Conservation (phyloP, 768 basidiomycete species). For the Suillus tomentosus region DNA sequence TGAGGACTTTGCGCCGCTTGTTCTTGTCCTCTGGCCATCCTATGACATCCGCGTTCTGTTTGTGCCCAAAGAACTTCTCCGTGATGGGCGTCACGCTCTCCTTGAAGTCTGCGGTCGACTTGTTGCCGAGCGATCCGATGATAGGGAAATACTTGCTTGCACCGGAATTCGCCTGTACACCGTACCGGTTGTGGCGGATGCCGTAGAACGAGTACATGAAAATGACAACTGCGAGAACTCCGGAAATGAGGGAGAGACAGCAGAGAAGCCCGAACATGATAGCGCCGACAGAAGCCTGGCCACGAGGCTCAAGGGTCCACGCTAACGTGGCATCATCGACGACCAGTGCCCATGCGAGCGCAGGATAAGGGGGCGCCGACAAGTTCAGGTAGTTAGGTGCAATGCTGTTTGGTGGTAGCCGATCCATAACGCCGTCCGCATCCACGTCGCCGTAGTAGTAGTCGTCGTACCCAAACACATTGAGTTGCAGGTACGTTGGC, state of each 20-base stretch:
- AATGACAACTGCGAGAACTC: constrained; percentile 73
- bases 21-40: constrained; percentile 96
- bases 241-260: constrained; percentile 83
- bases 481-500: constrained; percentile 89
- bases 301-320: constrained; percentile 83
- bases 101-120: constrained; percentile 72
- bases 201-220: constrained; percentile 98
- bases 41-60: constrained; percentile 70
- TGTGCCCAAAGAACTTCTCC: constrained; percentile 70
- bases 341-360: constrained; percentile 83
- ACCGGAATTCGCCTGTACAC: constrained; percentile 72
- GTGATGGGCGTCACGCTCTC: constrained; percentile 54
- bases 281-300: constrained; percentile 76
- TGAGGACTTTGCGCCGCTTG: constrained; percentile 89
- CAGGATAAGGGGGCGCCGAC: constrained; percentile 85
- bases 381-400: constrained; percentile 90
- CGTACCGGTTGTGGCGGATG: constrained; percentile 92
- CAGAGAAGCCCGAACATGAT: constrained; percentile 87
- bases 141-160: constrained; percentile 88
- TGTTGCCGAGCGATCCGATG: constrained; percentile 62
- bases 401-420: constrained; percentile 84
- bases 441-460: constrained; percentile 93
- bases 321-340: constrained; percentile 76
- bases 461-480: constrained; percentile 89
- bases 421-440: constrained; percentile 84